Conservation (phyloP, 139 green algal species). For the Picochlorum sp. region DNA sequence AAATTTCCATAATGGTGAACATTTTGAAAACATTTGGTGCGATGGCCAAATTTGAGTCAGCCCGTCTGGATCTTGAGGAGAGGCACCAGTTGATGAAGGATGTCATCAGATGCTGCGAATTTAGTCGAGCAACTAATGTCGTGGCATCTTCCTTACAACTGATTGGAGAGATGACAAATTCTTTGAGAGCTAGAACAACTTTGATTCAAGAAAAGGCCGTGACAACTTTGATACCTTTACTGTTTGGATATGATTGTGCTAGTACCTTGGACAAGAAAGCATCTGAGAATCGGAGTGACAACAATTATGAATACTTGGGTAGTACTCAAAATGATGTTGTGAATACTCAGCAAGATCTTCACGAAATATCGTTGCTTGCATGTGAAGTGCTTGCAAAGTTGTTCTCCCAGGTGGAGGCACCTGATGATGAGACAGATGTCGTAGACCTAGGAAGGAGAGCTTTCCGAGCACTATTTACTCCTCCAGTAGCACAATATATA, state of each 20-base stretch:
- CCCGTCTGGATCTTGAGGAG: constrained; percentile 33
- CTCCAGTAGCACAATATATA: constrained; percentile 59
- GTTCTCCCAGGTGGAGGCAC: background rate
- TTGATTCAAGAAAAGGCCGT: constrained; percentile 54
- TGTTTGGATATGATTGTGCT: constrained; percentile 73
- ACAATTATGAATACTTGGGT: constrained; percentile 7
- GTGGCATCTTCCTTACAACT: constrained; percentile 68
- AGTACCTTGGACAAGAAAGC: constrained; percentile 12
- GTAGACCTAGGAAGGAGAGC: constrained; percentile 19
- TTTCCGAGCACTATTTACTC: constrained; percentile 67
- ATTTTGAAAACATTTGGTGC: constrained; percentile 55
- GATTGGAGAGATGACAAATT: constrained; percentile 42
- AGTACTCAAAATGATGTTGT: too few relatives aligned
- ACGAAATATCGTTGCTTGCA: background rate
- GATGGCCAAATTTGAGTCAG: constrained; percentile 49
- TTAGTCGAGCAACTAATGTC: constrained; percentile 46
- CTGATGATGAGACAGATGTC: background rate
- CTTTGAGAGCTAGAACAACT: constrained; percentile 41
- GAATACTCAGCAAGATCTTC: too few relatives aligned
- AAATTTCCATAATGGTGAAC: constrained; percentile 46
- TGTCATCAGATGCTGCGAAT: constrained; percentile 39
- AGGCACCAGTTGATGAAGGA: constrained; percentile 17
- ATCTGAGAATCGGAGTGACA: constrained; percentile 7
- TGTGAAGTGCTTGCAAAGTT: background rate
- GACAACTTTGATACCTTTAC: constrained; percentile 59